A percentile compares a stretch with the other conserved stretches of the same genome.
phyloP scores from a whole-genome alignment of 139 green algal genomes.

The Trebouxia sp. region DNA sequence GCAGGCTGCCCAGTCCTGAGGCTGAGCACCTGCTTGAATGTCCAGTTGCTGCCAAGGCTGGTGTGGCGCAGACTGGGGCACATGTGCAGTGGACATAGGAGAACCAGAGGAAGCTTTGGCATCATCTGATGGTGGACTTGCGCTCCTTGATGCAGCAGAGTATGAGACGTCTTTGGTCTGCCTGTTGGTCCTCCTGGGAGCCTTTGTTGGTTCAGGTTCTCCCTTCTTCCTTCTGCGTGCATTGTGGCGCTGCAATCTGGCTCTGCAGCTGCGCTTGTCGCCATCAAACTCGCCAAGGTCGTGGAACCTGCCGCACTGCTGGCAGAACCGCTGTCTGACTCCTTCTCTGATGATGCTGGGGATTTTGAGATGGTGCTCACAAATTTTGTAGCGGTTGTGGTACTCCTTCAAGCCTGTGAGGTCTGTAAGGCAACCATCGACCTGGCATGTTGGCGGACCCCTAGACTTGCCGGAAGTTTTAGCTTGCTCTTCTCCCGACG shows the following conservation, averaged over 20 bases:
- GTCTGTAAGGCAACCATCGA: slow-evolving; percentile 61
- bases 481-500: neutral
- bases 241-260: slow-evolving; percentile 69
- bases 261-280: slow-evolving; percentile 66
- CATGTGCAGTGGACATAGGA: neutral
- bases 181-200: neutral
- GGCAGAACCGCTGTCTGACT: slow-evolving; percentile 79
- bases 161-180: neutral
- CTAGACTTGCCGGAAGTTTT: neutral
- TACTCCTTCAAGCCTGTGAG: slow-evolving; percentile 80
- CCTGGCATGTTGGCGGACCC: slow-evolving; percentile 38
- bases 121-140: neutral
- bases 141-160: neutral
- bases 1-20: neutral
- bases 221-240: slow-evolving; percentile 48
- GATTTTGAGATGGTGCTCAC: slow-evolving; percentile 38
- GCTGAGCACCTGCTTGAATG: neutral
- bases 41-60: neutral
- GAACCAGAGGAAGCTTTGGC: slow-evolving; percentile 9
- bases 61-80: neutral
- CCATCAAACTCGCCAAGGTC: slow-evolving; percentile 86
- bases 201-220: neutral
- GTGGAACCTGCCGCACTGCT: slow-evolving; percentile 92
- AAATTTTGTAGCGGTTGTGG: slow-evolving; percentile 75
- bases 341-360: slow-evolving; percentile 32